Evolutionary conservation across 305 asterid genomes (phyloP).

Genomic region (Solanum hybrid): DNA sequence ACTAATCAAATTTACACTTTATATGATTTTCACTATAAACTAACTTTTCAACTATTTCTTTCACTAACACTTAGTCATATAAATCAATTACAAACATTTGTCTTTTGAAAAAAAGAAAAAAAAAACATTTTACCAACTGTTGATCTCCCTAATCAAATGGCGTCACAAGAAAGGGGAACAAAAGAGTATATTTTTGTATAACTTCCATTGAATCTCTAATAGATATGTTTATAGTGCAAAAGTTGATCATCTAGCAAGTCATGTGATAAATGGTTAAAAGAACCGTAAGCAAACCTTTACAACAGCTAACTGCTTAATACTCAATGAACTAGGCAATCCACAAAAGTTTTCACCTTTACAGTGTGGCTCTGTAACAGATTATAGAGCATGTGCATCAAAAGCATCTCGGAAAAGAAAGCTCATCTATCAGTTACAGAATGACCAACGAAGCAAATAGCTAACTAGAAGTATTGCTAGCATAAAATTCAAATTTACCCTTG

Average conservation of each 20-base stretch:
- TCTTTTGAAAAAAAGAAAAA: neutral
- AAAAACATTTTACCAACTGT: neutral
- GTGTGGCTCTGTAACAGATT: neutral
- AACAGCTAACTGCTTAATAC: neutral
- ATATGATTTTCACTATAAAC: neutral
- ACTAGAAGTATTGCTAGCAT: neutral
- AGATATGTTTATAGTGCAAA: neutral
- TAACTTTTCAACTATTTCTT: neutral
- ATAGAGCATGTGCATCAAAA: neutral
- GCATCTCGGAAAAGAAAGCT: neutral
- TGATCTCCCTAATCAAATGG: neutral
- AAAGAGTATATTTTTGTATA: neutral
- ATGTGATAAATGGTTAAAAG: neutral
- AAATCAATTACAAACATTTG: neutral
- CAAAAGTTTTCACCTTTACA: neutral
- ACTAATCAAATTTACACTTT: neutral
- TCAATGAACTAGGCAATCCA: neutral
- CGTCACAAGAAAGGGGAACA: neutral
- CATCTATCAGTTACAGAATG: neutral
- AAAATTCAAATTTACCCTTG: slow-evolving; percentile 56
- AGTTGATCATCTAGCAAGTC: neutral
- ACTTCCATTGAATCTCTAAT: neutral
- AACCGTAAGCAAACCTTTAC: neutral
- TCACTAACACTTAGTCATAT: neutral
- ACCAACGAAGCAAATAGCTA: neutral